Base-by-base conservation (phyloP, 768 basidiomycete species). In the Rhodocollybia butyracea region DNA sequence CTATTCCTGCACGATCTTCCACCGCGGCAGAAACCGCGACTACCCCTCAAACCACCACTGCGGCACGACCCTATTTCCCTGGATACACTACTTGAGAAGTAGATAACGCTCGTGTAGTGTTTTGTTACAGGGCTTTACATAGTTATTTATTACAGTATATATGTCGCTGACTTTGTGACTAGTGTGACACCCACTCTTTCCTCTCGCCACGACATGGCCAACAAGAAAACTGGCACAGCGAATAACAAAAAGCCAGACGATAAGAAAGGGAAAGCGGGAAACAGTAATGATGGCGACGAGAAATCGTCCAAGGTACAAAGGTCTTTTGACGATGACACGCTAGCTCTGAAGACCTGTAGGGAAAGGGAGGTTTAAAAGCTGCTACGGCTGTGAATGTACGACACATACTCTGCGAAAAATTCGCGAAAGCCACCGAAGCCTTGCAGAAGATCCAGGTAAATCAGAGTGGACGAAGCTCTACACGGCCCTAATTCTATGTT, bases 381-480 rank as follows among this genome's bases (percentile, higher is more conserved):
- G 91, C 91, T 11, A 91, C 83, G 6, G 84, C 91, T 27, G 73
- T 94, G 36, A 92, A 92, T 65, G 91, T 94, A 29, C 84, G 91
- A 27, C 91, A 94, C 66, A 90, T 94, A 40, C 74, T 94, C 21
- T 94, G 91, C 68, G 91, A 94, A 71, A 94, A 93, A 63, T 88
- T 91, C 54, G 86, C 89, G 7, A 90, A 81, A 63, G 89, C 85
- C 2, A 76, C 76, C 40, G 91, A 93, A 65, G 91, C 91, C 1
- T 66, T 93, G 48, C 76, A 84, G 69, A 91, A 89, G 68, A 83
- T 93, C 48, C 82, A 91, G 81, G 89, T 89, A 46, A n/a, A 36
- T 52, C 11, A 31, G 3, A 21, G 39, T 32, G 19, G 21, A 13
- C 30, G 42, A 26, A 6, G 24, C 17, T 43, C 4, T 7, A 7